Conservation (phyloP, 2,329 filamentous ascomycete genomes). For the Tolypocladium sp. region DNA sequence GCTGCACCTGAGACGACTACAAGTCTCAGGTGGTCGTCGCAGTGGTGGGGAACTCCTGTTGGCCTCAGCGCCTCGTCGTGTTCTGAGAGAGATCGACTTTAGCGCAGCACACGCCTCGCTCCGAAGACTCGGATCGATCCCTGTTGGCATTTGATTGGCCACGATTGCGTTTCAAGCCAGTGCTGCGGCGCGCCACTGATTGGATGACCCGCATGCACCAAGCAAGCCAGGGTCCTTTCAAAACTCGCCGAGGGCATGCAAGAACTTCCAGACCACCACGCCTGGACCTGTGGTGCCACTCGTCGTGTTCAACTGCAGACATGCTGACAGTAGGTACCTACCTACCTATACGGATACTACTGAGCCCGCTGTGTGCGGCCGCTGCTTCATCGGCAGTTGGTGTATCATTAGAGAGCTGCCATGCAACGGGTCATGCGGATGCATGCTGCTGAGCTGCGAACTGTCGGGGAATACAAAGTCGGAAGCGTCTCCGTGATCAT, state of each 20-base stretch:
- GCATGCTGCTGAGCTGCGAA: not conserved
- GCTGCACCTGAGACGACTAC: conserved; percentile 21
- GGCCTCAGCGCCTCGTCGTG: not conserved
- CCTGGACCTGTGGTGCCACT: not conserved
- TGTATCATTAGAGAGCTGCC: not conserved
- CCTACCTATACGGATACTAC: no score
- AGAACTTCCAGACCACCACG: not conserved
- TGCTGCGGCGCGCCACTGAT: not conserved
- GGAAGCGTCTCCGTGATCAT: not conserved
- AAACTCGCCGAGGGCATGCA: not conserved
- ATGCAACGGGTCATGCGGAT: not conserved
- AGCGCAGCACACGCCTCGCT: not conserved
- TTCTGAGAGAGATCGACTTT: not conserved
- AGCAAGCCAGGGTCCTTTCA: not conserved
- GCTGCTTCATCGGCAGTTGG: not conserved
- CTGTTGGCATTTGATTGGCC: not conserved
- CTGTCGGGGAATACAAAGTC: not conserved
- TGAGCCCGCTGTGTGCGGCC: not conserved
- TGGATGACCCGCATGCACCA: not conserved
- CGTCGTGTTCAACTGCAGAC: not conserved
- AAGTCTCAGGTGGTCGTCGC: conserved; percentile 21
- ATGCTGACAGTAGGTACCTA: not conserved
- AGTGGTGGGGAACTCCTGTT: conserved; percentile 3
- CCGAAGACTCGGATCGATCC: not conserved
- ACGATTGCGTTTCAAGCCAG: not conserved